Base-by-base conservation (phyloP, 2,329 filamentous ascomycete species). In the Pyricularia sp. region DNA sequence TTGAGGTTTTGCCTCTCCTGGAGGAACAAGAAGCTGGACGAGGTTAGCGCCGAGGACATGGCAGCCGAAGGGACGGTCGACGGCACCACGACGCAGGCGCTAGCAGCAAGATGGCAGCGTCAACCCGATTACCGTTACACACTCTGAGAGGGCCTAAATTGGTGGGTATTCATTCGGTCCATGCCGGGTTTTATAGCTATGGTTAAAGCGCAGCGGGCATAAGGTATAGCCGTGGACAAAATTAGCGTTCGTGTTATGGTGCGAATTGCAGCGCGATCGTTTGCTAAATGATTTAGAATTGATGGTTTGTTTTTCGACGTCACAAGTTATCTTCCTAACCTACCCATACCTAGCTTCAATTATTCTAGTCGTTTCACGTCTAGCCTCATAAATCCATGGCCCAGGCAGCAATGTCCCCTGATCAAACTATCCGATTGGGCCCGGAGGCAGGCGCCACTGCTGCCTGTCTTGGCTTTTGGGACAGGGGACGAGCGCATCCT, bases 1-100 rank as follows among this genome's bases (percentile, higher is more conserved):
- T 62, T 68, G 49, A 65, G 64, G 35, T 68, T 67, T 53, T 67
- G 66, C 40, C 66, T 68, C 4, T 35, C 62, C n/a, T 67, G 66
- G 67, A 49, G 66, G 16, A 68, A 68, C 57, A 62, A 19, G 3
- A 49, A 64, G 61, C 65, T 68, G 7, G 66, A 67, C 60, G n/a
- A 28, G 3, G 67, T 64, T 19, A 63, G 60, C 10, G 65, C 24
- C 26, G 63, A 67, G 55, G 67, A 68, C 31, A 16, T 60, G 31
- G 24, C 65, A 8, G 22, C 44, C 49, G 63, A 67, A 35, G 66
- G 67, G 35, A 59, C 28, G 31, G 22, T 61, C 22, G 24, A 61
- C 19, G 65, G 66, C 40, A 62, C 64, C 3, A 57, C 49, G 30
- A 44, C 62, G 5, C 26, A 53, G 22, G 57, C 55, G 13, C 44